Percentiles rank a stretch among this genome's conserved stretches.
phyloP scores from a whole-genome alignment of 208 protist genomes.

The Acanthamoeba sp. region DNA sequence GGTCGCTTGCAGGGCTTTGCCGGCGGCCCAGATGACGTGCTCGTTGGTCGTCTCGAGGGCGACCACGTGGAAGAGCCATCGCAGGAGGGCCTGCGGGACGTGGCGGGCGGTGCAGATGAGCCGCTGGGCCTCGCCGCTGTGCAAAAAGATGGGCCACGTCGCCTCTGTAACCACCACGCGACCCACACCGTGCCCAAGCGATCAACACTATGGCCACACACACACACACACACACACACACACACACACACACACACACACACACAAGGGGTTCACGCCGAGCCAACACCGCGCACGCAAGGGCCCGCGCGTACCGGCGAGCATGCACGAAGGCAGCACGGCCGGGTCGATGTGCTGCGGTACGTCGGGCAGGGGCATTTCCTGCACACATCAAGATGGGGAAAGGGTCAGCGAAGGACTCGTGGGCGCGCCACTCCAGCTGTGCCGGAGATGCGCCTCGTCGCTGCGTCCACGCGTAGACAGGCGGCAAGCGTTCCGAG shows the following conservation, averaged over 20 bases:
- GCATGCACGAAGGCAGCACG: not conserved
- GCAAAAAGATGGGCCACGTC: not conserved
- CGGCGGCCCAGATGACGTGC: not conserved
- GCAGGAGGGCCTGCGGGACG: not conserved
- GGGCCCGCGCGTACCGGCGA: not conserved
- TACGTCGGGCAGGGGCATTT: not conserved
- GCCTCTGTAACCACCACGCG: not conserved
- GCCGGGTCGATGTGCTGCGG: not conserved
- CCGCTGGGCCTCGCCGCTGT: not conserved
- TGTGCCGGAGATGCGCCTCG: no score
- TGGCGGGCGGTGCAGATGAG: not conserved
- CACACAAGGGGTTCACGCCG: no score
- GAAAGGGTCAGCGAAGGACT: no score
- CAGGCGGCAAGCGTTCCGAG: no score
- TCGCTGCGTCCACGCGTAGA: no score
- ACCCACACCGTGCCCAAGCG: no score
- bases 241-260: no score
- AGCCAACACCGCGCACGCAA: not conserved
- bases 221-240: no score
- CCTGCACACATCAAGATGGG: not conserved
- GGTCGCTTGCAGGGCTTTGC: not conserved
- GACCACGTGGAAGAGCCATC: not conserved
- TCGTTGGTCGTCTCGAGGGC: not conserved
- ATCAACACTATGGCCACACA: no score
- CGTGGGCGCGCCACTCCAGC: no score